Conservation (phyloP, 305 asterid species). For the Solanum hybrid region DNA sequence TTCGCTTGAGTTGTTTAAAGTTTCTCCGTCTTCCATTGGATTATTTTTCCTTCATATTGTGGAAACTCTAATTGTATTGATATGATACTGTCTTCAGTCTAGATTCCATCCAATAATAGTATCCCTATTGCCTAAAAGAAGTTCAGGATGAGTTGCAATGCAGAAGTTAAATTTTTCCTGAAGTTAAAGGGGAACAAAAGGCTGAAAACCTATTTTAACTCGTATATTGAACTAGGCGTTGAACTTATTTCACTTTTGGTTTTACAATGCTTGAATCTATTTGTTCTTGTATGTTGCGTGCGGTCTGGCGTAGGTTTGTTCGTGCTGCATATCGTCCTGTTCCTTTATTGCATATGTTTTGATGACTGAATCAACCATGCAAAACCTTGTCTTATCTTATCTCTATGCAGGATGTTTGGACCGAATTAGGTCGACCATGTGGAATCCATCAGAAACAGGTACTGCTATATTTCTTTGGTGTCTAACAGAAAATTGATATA, state of each 20-base stretch:
- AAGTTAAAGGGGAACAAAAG: background rate
- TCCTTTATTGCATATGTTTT: background rate
- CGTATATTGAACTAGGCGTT: background rate
- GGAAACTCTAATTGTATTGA: background rate
- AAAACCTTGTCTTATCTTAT: constrained; percentile 6
- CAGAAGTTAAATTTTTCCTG: background rate
- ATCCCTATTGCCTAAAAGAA: background rate
- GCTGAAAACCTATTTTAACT: background rate
- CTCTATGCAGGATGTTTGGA: constrained; percentile 72
- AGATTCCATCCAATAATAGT: background rate
- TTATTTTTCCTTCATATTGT: background rate
- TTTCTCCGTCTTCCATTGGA: background rate
- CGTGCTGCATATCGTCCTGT: background rate
- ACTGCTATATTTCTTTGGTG: background rate
- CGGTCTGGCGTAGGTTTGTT: background rate
- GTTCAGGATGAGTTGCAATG: background rate
- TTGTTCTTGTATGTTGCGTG: background rate
- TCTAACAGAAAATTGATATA: background rate
- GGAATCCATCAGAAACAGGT: constrained; percentile 94
- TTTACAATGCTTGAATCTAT: background rate
- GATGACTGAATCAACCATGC: background rate
- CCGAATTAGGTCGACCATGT: constrained; percentile 83
- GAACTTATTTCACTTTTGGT: background rate
- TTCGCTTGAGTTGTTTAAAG: background rate
- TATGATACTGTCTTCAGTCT: background rate